phyloP scores from a whole-genome alignment of 257 asterid species.

The Echites panduratus region DNA sequence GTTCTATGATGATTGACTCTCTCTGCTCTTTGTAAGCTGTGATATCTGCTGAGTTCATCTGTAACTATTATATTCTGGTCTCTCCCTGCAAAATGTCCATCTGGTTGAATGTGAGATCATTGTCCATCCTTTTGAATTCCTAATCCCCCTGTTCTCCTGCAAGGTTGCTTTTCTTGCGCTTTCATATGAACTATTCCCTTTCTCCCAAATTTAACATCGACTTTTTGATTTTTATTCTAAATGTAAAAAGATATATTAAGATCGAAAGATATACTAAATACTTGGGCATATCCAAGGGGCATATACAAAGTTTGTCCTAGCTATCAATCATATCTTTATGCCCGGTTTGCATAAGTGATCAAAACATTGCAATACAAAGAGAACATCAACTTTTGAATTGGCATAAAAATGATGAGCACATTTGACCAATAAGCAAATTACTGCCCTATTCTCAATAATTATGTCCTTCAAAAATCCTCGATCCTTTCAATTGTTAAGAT shows the following conservation, averaged over 20 bases:
- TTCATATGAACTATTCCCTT: not conserved
- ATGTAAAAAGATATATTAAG: no score
- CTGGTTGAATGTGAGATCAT: not conserved
- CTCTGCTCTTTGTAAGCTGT: conserved; percentile 8
- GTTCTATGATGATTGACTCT: conserved; percentile 4
- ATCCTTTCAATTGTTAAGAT: not conserved
- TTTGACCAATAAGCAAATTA: not conserved
- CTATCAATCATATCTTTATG: no score
- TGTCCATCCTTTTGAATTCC: not conserved
- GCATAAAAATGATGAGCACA: not conserved
- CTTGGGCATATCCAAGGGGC: no score
- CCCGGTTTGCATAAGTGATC: no score
- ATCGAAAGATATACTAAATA: no score
- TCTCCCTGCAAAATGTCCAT: not conserved
- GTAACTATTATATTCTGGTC: not conserved
- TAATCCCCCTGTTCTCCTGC: not conserved
- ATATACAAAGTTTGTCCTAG: no score
- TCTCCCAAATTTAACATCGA: not conserved
- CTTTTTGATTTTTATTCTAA: not conserved
- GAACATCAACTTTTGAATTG: no score
- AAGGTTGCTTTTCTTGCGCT: not conserved
- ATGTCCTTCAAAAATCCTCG: not conserved
- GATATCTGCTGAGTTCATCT: not conserved
- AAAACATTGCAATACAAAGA: no score
- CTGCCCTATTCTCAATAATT: not conserved